phyloP scores from a whole-genome alignment of 1,284 basidiomycete genomes.

The Porphyrellus sp. region DNA sequence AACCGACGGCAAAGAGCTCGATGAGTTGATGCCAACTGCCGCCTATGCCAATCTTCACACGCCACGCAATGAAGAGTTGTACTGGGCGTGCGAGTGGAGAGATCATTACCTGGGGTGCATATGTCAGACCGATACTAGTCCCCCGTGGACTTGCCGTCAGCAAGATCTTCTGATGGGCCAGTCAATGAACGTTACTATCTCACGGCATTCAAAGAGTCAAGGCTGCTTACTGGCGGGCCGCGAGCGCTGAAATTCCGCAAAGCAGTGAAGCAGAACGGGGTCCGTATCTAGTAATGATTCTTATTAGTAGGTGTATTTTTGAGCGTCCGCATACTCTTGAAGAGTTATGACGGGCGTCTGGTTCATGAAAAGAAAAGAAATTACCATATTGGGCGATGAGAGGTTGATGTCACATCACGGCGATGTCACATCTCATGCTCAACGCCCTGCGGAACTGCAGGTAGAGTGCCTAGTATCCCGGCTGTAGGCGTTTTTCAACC shows the following conservation, averaged over 20 bases:
- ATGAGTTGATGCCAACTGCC: conserved; percentile 45
- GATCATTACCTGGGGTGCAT: conserved; percentile 38
- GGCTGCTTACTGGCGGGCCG: too few relatives aligned
- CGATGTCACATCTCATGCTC: neutral
- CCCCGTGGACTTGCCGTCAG: conserved; percentile 13
- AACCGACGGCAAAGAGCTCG: conserved; percentile 36
- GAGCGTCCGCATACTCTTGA: too few relatives aligned
- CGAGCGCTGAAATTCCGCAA: too few relatives aligned
- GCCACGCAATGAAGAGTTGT: conserved; percentile 53
- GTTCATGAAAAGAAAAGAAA: neutral
- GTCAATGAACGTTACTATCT: conserved; percentile 3
- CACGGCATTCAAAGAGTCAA: too few relatives aligned
- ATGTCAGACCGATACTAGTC: neutral
- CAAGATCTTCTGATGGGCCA: conserved; percentile 7
- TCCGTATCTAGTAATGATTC: too few relatives aligned
- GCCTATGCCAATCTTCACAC: conserved; percentile 44
- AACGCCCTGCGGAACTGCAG: neutral
- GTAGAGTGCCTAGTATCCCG: neutral
- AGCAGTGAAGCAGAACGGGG: too few relatives aligned
- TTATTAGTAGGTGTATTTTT: conserved; percentile 4
- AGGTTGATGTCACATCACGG: neutral
- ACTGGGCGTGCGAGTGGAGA: conserved; percentile 53
- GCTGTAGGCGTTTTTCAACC: too few relatives aligned
- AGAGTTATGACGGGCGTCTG: conserved; percentile 2
- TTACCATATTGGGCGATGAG: conserved; percentile 35